Percentiles rank a stretch among this genome's conserved stretches.
These are phyloP conservation scores for Suillus decipiens DNA, from an alignment of 768 basidiomycete genomes.

Conservation along the genomic window DNA sequence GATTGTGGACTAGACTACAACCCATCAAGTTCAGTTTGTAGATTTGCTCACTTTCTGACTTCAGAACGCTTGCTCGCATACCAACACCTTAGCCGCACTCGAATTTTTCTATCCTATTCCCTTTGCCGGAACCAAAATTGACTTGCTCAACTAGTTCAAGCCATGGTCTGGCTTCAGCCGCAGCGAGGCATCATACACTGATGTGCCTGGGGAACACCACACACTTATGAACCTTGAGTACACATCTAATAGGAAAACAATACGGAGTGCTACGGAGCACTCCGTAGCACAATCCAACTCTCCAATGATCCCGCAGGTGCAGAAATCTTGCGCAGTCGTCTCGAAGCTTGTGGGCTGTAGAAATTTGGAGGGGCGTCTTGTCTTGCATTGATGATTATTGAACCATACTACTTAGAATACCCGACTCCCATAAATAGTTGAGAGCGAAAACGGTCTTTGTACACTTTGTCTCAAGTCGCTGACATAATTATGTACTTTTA, in stretches of 20 bases:
- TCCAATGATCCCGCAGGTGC: slow-evolving; percentile 30
- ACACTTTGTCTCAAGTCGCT: too few relatives aligned
- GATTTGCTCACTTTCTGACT: slow-evolving; percentile 11
- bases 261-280: too few relatives aligned
- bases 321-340: slow-evolving; percentile 28
- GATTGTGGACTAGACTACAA: slow-evolving; percentile 30
- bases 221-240: slow-evolving; percentile 35
- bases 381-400: too few relatives aligned
- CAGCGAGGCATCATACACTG: slow-evolving; percentile 18
- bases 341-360: slow-evolving; percentile 27
- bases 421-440: too few relatives aligned
- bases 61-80: slow-evolving; percentile 6
- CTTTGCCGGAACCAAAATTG: slow-evolving; percentile 24
- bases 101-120: slow-evolving; percentile 32
- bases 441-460: too few relatives aligned
- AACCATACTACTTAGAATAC: too few relatives aligned
- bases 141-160: slow-evolving; percentile 30
- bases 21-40: slow-evolving; percentile 27
- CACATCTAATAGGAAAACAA: too few relatives aligned
- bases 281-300: too few relatives aligned
- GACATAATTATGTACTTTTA: too few relatives aligned
- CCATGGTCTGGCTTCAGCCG: slow-evolving; percentile 2
- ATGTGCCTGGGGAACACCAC: slow-evolving; percentile 31
- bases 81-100: slow-evolving; percentile 15
- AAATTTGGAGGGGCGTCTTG: too few relatives aligned